These are phyloP conservation scores for Spergularia azorica DNA, from an alignment of 179 eudicot species.

Conservation along the genomic window DNA sequence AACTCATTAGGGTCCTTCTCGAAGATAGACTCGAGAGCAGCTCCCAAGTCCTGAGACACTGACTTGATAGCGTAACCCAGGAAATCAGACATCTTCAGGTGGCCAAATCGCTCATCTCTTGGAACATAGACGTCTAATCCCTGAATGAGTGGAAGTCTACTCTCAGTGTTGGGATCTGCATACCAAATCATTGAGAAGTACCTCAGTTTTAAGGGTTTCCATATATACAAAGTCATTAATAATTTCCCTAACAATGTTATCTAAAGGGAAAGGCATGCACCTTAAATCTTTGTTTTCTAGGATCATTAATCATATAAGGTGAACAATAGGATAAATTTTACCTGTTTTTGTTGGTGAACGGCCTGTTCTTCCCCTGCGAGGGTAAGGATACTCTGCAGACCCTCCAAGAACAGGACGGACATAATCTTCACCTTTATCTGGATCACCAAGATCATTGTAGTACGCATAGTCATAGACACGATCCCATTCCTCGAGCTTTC, in stretches of 20 bases:
- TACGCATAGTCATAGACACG: slow-evolving; percentile 84
- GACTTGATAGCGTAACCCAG: slow-evolving; percentile 62
- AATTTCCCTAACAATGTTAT: not conserved
- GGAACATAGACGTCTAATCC: slow-evolving; percentile 42
- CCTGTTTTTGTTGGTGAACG: slow-evolving; percentile 64
- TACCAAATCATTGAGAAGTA: not conserved
- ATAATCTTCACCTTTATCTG: slow-evolving; percentile 54
- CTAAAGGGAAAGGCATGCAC: not conserved
- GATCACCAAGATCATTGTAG: slow-evolving; percentile 79
- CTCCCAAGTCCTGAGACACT: slow-evolving; percentile 49
- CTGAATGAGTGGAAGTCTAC: slow-evolving; percentile 41
- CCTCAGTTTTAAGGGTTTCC: not conserved
- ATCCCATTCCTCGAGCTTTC: slow-evolving; percentile 80
- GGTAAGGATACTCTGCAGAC: slow-evolving; percentile 67
- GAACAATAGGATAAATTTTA: slow-evolving; percentile 4
- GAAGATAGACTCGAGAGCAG: slow-evolving; percentile 46
- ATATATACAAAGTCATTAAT: not conserved
- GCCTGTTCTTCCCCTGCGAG: slow-evolving; percentile 86
- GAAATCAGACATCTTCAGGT: slow-evolving; percentile 68
- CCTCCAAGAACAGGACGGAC: slow-evolving; percentile 74
- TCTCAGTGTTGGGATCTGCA: slow-evolving; percentile 68
- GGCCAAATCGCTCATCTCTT: slow-evolving; percentile 22
- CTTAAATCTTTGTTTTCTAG: no score
- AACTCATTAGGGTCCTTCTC: slow-evolving; percentile 72
- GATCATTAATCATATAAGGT: no score